phyloP scores from a whole-genome alignment of 108 stramenopile genomes.

The Nannochloropsis oceanica region DNA sequence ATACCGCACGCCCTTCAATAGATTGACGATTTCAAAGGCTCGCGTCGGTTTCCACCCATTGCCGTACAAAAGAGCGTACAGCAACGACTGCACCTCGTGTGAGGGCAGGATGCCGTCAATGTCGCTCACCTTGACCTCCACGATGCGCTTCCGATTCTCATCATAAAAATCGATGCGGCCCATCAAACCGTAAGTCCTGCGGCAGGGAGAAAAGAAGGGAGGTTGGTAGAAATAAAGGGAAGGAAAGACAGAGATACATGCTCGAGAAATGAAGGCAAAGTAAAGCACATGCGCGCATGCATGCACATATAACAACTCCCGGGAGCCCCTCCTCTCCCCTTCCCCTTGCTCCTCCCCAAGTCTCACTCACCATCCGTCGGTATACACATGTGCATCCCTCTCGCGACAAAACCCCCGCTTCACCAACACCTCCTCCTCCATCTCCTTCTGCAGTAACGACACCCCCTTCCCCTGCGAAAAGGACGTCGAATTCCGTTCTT shows the following conservation, averaged over 20 bases:
- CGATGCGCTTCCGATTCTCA: background rate
- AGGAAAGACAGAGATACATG: background rate
- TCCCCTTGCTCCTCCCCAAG: background rate
- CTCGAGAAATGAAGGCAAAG: background rate
- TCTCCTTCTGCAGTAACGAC: background rate
- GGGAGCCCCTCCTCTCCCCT: background rate
- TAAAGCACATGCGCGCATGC: background rate
- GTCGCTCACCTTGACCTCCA: background rate
- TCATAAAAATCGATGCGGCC: background rate
- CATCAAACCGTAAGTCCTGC: background rate
- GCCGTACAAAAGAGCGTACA: background rate
- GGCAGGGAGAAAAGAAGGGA: background rate
- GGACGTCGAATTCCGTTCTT: background rate
- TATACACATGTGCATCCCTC: background rate
- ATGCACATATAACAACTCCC: background rate
- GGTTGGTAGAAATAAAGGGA: background rate
- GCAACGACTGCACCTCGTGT: background rate
- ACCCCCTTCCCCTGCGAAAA: background rate
- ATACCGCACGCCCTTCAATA: background rate
- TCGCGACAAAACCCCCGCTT: background rate
- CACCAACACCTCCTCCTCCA: background rate
- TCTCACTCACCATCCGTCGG: background rate
- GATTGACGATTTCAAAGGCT: background rate
- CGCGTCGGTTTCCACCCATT: background rate
- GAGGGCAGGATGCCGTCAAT: background rate